Evolutionary conservation across 345 rosid species (phyloP), one percentile per base, ranked within the genome.

Genomic region (Trapa bicornis): DNA sequence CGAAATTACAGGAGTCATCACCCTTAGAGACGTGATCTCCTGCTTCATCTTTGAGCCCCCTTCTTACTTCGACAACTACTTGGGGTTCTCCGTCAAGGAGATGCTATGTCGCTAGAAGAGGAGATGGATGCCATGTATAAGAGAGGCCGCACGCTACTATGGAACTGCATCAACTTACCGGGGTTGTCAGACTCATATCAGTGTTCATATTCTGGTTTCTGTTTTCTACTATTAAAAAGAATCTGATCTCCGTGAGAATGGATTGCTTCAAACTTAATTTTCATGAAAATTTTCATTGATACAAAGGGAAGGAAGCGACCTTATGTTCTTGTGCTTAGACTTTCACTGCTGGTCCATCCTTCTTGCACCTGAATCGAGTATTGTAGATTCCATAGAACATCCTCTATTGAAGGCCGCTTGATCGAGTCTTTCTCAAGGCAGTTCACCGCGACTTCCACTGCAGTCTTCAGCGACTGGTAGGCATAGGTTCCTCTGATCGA

Each of bases 331-430:
- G 85, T 68, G 56, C 80, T 79, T 9, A 86, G 87, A 71, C 85
- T 89, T 62, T 87, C 98, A 52, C 96, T 93, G 50, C 88, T 86
- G 67, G 78, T 76, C 96, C 94, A 93, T 73, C 96, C 94, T 74
- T 88, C 96, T 67, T 93, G 98, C 50, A 88, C 89, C 78, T 93
- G 98, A 72, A 78, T 82, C 32, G 96, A 87, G 64, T 88, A 93
- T 68, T 93, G 98, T 79, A 93, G 76, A 75, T 93, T 90, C 97
- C 98, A 93, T 1, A 90, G 84, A 66, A 90, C 92, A 70, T 93
- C 97, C 65, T 93, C 98, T 57, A 93, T 83, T 0, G 98, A 87
- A 66, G 97, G 97, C 17, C 94, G 87, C 63, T 68, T 81, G 61
- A 70, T 78, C 35, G 82, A 54, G 67, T 85, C 94, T 67, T 80